phyloP scores from a whole-genome alignment of 1,284 basidiomycete genomes.

The Dichomitus squalens region DNA sequence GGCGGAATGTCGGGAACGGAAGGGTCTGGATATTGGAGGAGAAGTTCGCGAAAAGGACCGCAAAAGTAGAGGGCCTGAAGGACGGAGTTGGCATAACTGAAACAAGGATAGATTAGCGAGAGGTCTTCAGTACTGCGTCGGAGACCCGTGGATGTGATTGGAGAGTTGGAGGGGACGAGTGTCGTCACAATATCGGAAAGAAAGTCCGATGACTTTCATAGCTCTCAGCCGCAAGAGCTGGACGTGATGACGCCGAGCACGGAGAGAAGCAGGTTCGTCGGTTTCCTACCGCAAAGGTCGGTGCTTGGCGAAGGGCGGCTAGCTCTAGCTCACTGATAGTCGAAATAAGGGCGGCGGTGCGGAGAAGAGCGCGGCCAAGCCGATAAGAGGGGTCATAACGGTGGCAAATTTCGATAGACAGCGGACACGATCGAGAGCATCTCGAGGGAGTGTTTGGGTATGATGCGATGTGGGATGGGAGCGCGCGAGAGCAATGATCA shows the following conservation, averaged over 20 bases:
- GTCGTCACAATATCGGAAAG: background rate
- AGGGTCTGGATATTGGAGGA: slow-evolving; percentile 59
- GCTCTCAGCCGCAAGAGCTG: too few relatives aligned
- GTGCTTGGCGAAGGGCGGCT: too few relatives aligned
- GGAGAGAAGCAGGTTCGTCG: too few relatives aligned
- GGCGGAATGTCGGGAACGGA: slow-evolving; percentile 38
- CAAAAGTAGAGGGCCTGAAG: slow-evolving; percentile 94
- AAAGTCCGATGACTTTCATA: background rate
- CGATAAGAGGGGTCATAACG: too few relatives aligned
- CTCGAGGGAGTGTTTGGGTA: background rate
- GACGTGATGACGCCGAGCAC: too few relatives aligned
- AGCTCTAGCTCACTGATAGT: too few relatives aligned
- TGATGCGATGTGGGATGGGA: background rate
- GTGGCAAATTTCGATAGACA: background rate
- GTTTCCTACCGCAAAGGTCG: too few relatives aligned
- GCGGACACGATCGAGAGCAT: background rate
- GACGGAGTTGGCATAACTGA: slow-evolving; percentile 96
- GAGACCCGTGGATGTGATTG: background rate
- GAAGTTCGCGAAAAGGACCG: slow-evolving; percentile 77
- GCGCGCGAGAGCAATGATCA: background rate
- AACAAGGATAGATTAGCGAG: background rate
- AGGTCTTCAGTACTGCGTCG: background rate
- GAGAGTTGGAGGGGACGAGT: background rate
- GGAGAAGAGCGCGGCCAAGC: background rate
- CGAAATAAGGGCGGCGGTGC: background rate